These are phyloP conservation scores for Paraphysoderma sedebokerense DNA, from an alignment of 371 early-diverging fungal species.

Conservation along the genomic window DNA sequence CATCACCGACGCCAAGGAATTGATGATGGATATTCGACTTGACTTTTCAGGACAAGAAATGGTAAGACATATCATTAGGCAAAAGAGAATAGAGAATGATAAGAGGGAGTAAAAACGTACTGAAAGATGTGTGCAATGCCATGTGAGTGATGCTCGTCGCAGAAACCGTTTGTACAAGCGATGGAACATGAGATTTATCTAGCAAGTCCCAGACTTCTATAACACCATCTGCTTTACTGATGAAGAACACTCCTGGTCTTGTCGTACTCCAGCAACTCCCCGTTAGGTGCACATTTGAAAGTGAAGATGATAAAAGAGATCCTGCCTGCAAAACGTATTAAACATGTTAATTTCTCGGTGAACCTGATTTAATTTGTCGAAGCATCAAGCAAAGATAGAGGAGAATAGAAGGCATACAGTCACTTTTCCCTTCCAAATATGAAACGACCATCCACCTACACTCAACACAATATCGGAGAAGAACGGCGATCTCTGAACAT, in stretches of 20 bases:
- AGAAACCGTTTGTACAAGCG: slow-evolving; percentile 22
- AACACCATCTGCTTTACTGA: slow-evolving; percentile 25
- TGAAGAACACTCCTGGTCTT: slow-evolving; percentile 33
- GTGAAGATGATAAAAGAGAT: slow-evolving; percentile 17
- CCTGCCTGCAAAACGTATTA: too few species aligned
- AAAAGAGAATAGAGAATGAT: too few species aligned
- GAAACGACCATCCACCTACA: slow-evolving; percentile 31
- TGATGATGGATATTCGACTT: slow-evolving; percentile 41
- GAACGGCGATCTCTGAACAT: slow-evolving; percentile 16
- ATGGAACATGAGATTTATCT: slow-evolving; percentile 14
- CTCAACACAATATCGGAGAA: slow-evolving; percentile 30
- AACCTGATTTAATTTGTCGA: too few species aligned
- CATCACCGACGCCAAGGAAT: slow-evolving; percentile 52
- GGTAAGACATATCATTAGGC: too few species aligned
- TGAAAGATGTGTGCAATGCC: slow-evolving; percentile 18
- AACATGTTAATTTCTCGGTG: too few species aligned
- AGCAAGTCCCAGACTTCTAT: slow-evolving; percentile 36
- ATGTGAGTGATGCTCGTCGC: slow-evolving; percentile 21
- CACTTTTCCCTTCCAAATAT: slow-evolving; percentile 30
- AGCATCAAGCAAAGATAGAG: too few species aligned
- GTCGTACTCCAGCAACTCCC: slow-evolving; percentile 32
- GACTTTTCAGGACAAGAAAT: not conserved
- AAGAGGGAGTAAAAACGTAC: not conserved
- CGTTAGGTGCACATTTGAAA: slow-evolving; percentile 10
- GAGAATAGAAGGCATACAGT: too few species aligned